Evolutionary conservation across 2,329 filamentous ascomycete genomes (phyloP).

Genomic region (Diaporthe longicolla): DNA sequence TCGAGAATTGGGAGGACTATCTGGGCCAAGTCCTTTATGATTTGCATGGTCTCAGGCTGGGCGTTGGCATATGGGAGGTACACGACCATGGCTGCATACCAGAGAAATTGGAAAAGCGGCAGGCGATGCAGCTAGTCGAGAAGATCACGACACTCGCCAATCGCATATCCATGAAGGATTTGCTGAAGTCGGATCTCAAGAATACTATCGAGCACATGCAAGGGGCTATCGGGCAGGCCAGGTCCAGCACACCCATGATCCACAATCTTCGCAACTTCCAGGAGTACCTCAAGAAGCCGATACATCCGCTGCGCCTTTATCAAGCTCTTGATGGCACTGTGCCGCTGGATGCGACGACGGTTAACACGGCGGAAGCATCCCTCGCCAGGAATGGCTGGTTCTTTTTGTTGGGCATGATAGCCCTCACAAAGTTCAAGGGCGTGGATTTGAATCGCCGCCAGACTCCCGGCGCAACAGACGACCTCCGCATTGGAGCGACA

Average conservation of each 20-base stretch:
- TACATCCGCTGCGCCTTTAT: constrained; percentile 86
- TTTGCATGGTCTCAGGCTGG: constrained; percentile 84
- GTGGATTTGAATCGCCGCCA: constrained; percentile 80
- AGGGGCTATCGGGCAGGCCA: constrained; percentile 83
- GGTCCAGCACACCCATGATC: constrained; percentile 83
- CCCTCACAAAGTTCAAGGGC: constrained; percentile 84
- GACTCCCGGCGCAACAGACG: constrained; percentile 84
- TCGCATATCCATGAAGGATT: constrained; percentile 88
- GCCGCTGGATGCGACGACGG: constrained; percentile 78
- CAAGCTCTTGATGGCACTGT: constrained; percentile 85
- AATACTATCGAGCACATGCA: constrained; percentile 94
- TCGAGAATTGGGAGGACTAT: constrained; percentile 88
- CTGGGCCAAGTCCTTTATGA: constrained; percentile 89
- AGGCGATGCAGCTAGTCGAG: constrained; percentile 85
- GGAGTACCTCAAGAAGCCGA: constrained; percentile 84
- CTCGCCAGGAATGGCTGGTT: constrained; percentile 91
- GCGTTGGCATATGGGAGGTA: constrained; percentile 74
- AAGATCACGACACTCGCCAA: constrained; percentile 86
- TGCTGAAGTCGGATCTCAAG: constrained; percentile 92
- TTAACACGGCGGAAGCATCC: constrained; percentile 77
- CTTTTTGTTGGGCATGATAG: constrained; percentile 89
- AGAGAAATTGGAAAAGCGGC: constrained; percentile 84
- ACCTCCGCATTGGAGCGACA: constrained; percentile 84
- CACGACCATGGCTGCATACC: constrained; percentile 84
- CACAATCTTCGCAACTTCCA: constrained; percentile 89